A percentile compares a stretch with the other conserved stretches of the same genome.
phyloP scores from a whole-genome alignment of 805 yeast species.

The Trichomonascus vanleenenianus region DNA sequence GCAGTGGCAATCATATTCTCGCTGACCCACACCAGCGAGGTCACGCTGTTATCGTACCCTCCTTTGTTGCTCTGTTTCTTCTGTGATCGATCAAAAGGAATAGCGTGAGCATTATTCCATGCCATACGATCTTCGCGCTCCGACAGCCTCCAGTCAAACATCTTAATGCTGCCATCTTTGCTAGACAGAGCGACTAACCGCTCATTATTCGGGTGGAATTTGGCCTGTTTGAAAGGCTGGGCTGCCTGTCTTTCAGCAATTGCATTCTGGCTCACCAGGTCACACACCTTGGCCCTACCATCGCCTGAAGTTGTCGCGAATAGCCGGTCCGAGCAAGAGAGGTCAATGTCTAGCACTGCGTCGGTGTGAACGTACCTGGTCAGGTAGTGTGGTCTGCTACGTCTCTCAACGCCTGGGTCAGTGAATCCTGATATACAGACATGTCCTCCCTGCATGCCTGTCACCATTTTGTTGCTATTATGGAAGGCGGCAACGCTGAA shows the following conservation, averaged over 20 bases:
- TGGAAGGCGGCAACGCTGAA: background rate
- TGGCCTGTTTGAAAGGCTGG: constrained; percentile 9
- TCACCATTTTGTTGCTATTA: background rate
- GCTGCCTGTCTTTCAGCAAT: background rate
- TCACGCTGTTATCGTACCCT: constrained; percentile 7
- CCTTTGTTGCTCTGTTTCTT: background rate
- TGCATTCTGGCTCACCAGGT: background rate
- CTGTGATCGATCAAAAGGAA: constrained; percentile 1
- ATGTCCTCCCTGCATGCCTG: background rate
- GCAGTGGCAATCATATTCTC: constrained; percentile 16
- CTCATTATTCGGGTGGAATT: constrained; percentile 8
- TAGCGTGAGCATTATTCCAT: background rate
- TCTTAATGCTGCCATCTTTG: constrained; percentile 9
- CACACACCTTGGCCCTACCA: constrained; percentile 6
- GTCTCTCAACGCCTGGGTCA: background rate
- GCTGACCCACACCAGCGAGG: constrained; percentile 20
- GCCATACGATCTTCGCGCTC: background rate
- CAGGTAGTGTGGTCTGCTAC: background rate
- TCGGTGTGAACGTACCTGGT: background rate
- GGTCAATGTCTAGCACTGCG: constrained; percentile 8
- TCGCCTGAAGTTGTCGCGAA: constrained; percentile 7
- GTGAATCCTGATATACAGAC: background rate
- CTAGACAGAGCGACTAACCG: constrained; percentile 6
- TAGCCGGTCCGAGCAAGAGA: constrained; percentile 1
- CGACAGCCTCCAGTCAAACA: constrained; percentile 9